Percentiles rank a stretch among this genome's conserved stretches.
These are phyloP conservation scores for Ophiostoma ips DNA, from an alignment of 2,329 filamentous ascomycete species.

Conservation along the genomic window DNA sequence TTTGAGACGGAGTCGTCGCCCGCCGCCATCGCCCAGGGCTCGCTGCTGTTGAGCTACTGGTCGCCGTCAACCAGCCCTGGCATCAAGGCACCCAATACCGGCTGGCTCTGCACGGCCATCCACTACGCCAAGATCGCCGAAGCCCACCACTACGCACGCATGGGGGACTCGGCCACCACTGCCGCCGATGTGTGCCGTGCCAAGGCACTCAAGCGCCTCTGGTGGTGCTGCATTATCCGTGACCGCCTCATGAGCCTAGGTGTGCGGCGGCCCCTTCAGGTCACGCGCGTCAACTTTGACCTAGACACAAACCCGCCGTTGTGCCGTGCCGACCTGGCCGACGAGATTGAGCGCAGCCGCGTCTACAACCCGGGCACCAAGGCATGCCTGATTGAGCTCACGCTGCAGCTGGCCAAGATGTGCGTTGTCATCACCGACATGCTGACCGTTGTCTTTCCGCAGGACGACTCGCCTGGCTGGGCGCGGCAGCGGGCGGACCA, in stretches of 20 bases:
- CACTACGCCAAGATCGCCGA: slow-evolving; percentile 13
- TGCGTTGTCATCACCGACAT: slow-evolving; percentile 12
- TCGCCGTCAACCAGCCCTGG: slow-evolving; percentile 11
- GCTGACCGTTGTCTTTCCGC: slow-evolving; percentile 12
- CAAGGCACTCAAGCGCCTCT: slow-evolving; percentile 31
- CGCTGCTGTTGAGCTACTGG: slow-evolving; percentile 31
- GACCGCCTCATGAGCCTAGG: slow-evolving; percentile 36
- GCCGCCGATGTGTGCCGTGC: slow-evolving; percentile 14
- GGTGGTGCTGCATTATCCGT: slow-evolving; percentile 41
- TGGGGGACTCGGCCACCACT: slow-evolving; percentile 9
- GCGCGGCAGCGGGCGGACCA: slow-evolving; percentile 5
- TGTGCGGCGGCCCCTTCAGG: slow-evolving; percentile 35
- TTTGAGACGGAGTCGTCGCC: slow-evolving; percentile 30
- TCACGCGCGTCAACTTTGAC: slow-evolving; percentile 33
- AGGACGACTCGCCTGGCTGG: slow-evolving; percentile 13
- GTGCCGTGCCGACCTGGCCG: slow-evolving; percentile 26
- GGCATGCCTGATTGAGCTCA: slow-evolving; percentile 11
- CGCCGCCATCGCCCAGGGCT: slow-evolving; percentile 26
- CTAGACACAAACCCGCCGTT: slow-evolving; percentile 22
- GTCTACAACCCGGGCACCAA: slow-evolving; percentile 15
- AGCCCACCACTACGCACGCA: slow-evolving; percentile 12
- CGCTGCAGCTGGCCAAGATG: slow-evolving; percentile 11
- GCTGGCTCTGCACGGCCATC: slow-evolving; percentile 14
- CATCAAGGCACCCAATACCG: slow-evolving; percentile 12
- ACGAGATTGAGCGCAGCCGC: slow-evolving; percentile 24